Evolutionary conservation across 495 filamentous ascomycete genomes (phyloP).

Genomic region (Lineolata rhizophorae): DNA sequence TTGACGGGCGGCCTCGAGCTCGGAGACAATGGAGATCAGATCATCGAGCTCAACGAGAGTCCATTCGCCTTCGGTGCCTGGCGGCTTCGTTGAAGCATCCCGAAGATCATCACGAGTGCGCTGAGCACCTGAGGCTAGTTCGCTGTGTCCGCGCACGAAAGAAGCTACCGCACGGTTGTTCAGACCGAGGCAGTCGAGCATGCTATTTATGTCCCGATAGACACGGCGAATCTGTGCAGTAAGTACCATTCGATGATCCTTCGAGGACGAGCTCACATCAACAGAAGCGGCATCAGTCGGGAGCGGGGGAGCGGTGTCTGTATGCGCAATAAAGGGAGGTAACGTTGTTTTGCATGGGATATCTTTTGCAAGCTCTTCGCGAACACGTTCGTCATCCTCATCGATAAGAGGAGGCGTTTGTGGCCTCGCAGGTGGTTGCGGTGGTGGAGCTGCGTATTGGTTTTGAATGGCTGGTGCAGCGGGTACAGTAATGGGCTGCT

Average conservation of each 20-base stretch:
- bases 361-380: conserved; percentile 29
- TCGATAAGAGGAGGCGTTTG: no score
- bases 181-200: conserved; percentile 81
- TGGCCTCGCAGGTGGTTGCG: no score
- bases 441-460: no score
- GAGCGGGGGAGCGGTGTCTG: conserved; percentile 38
- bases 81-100: no score
- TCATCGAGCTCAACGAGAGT: conserved; percentile 46
- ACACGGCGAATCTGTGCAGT: conserved; percentile 32
- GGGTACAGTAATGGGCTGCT: no score
- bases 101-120: conserved; percentile 33
- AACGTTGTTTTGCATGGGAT: conserved; percentile 29
- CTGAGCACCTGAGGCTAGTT: conserved; percentile 24
- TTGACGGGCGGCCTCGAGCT: conserved; percentile 14
- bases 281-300: neutral
- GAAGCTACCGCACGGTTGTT: conserved; percentile 56
- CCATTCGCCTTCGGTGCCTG: conserved; percentile 36
- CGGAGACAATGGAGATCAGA: conserved; percentile 25
- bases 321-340: conserved; percentile 42
- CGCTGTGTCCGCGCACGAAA: conserved; percentile 43
- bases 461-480: no score
- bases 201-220: conserved; percentile 85
- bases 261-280: no score
- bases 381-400: conserved; percentile 39
- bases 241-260: no score